phyloP scores from a whole-genome alignment of 371 early-diverging fungal genomes.

The Syncephalastrum sp. region DNA sequence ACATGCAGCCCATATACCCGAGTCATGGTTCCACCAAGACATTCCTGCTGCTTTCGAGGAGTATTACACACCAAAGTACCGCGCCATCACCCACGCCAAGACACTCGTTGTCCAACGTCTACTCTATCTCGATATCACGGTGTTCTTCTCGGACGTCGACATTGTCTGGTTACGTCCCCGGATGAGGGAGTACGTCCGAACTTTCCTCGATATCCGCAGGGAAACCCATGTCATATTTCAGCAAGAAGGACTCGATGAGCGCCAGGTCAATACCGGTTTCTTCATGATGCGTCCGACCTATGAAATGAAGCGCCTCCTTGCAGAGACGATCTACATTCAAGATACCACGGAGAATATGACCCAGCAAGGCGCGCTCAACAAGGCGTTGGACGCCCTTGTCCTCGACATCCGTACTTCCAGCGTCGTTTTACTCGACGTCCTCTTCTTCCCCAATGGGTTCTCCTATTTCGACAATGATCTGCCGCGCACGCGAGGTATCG shows the following conservation, averaged over 20 bases:
- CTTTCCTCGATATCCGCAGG: constrained; percentile 19
- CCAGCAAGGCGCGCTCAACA: constrained; percentile 33
- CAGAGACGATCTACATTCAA: constrained; percentile 25
- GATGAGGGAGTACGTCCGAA: constrained; percentile 19
- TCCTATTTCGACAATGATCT: constrained; percentile 24
- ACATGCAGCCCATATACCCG: constrained; percentile 34
- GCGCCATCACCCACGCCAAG: constrained; percentile 41
- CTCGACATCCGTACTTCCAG: constrained; percentile 21
- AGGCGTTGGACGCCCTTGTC: constrained; percentile 22
- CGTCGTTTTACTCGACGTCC: constrained; percentile 26
- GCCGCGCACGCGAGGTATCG: constrained; percentile 18
- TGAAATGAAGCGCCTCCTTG: constrained; percentile 23
- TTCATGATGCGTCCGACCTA: constrained; percentile 29
- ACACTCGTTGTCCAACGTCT: constrained; percentile 31
- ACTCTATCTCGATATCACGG: constrained; percentile 28
- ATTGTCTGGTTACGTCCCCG: constrained; percentile 29
- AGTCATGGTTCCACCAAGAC: constrained; percentile 39
- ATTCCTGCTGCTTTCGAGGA: constrained; percentile 40
- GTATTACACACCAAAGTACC: constrained; percentile 40
- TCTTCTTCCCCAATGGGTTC: constrained; percentile 30
- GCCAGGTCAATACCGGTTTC: constrained; percentile 28
- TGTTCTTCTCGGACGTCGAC: constrained; percentile 35
- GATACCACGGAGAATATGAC: constrained; percentile 20
- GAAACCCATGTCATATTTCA: constrained; percentile 28
- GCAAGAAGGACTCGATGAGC: constrained; percentile 31